These are phyloP conservation scores for Alternaria sp. DNA, from an alignment of 2,329 filamentous ascomycete genomes.

Conservation along the genomic window DNA sequence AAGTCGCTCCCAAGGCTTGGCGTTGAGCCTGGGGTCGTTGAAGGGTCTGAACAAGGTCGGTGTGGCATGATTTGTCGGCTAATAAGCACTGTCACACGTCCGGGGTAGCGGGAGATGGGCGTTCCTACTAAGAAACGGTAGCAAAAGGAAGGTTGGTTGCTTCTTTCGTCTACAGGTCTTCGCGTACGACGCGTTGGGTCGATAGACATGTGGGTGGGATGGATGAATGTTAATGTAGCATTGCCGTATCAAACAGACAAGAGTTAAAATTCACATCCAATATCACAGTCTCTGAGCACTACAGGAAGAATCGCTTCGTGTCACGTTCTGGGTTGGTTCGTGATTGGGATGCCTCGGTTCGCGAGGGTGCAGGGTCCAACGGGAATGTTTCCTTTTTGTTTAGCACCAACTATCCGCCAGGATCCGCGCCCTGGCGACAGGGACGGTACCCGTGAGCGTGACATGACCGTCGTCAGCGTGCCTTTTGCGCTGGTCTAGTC, in stretches of 20 bases:
- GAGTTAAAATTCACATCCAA: background rate
- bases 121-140: background rate
- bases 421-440: slow-evolving; percentile 15
- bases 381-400: slow-evolving; percentile 11
- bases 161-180: background rate
- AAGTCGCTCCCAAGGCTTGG: slow-evolving; percentile 93
- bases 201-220: background rate
- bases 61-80: slow-evolving; percentile 24
- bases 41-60: slow-evolving; percentile 78
- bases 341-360: slow-evolving; percentile 13
- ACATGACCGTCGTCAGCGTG: slow-evolving; percentile 1
- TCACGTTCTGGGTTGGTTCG: background rate
- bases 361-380: slow-evolving; percentile 12
- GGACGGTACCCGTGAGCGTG: slow-evolving; percentile 6
- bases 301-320: background rate
- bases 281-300: background rate
- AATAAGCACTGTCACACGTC: background rate
- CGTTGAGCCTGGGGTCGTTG: slow-evolving; percentile 88
- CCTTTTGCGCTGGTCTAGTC: background rate
- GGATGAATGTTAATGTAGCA: slow-evolving; percentile 17
- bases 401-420: slow-evolving; percentile 11
- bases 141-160: slow-evolving; percentile 11
- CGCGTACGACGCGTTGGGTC: background rate
- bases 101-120: background rate
- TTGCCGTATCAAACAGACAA: slow-evolving; percentile 17